Evolutionary conservation across 768 basidiomycete genomes (phyloP).

Genomic region (Tubosaeta brunneosetosa): DNA sequence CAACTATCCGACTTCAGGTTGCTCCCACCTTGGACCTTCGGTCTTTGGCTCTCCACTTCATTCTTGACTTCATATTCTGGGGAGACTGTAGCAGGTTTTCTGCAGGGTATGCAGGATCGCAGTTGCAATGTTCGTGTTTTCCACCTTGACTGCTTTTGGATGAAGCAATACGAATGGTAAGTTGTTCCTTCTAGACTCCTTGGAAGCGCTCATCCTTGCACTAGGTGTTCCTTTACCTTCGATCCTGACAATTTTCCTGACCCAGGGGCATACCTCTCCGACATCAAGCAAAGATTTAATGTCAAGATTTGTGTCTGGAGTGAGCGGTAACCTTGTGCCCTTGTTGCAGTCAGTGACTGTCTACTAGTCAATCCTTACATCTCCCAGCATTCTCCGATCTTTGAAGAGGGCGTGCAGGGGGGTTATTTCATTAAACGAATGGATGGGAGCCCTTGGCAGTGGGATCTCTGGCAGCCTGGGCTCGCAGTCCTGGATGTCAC

Average conservation of each 20-base stretch:
- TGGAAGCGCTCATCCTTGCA: constrained; percentile 13
- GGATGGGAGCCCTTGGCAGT: constrained; percentile 65
- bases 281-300: constrained; percentile 57
- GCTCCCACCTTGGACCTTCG: constrained; percentile 70
- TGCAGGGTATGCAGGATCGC: constrained; percentile 66
- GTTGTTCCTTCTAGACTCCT: constrained; percentile 8
- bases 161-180: constrained; percentile 66
- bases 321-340: constrained; percentile 22
- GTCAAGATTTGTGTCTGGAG: constrained; percentile 76
- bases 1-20: constrained; percentile 36
- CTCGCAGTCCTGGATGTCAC: constrained; percentile 64
- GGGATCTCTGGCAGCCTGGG: constrained; percentile 65
- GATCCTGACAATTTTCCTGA: constrained; percentile 75
- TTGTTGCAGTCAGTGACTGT: constrained; percentile 2
- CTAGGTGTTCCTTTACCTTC: constrained; percentile 70
- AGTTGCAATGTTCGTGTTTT: constrained; percentile 64
- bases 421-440: constrained; percentile 67
- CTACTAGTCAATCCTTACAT: constrained; percentile 66
- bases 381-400: constrained; percentile 63
- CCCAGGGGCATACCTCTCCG: constrained; percentile 56
- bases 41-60: constrained; percentile 73
- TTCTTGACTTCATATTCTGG: constrained; percentile 69
- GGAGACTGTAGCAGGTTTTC: constrained; percentile 63
- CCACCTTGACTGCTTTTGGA: constrained; percentile 77
- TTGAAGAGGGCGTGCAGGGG: constrained; percentile 61